Evolutionary conservation across 2,329 filamentous ascomycete genomes (phyloP), one percentile per base, ranked within the genome.

Genomic region (Xylaria sp.): DNA sequence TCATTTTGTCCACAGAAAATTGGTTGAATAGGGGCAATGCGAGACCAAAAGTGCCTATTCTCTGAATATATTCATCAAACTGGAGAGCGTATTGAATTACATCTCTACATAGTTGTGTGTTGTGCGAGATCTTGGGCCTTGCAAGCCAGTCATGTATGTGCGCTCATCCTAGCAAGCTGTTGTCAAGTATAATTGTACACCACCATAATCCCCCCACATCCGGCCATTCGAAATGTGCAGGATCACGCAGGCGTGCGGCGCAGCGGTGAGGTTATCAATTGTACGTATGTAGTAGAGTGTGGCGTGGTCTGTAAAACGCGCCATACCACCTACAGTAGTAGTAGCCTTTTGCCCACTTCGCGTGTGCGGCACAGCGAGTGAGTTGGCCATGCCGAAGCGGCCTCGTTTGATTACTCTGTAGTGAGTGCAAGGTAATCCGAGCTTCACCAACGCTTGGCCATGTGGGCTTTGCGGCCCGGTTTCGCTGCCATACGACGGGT

Each of bases 141-240:
- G 18, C 50, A 15, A 51, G 23, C 37, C 39, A 9, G 34, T 28
- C 28, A 15, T n/a, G 18, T 48, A 13, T 32, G 13, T n/a, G 46
- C 28, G 20, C 25, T 48, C 20, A 28, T 37, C 13, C 41, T 58
- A 44, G 59, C n/a, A 48, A 46, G 15, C 57, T 63, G 20, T 52
- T 50, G 51, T 48, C 10, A 32, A 23, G 28, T 39, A 37, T 52
- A 28, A 28, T 28, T 28, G 28, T 28, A 4, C 28, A 28, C 28
- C 28, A 28, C 13, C 23, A 44, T n/a, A 50, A 51, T 57, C 44
- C 20, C 20, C 15, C 41, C 15, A 13, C 50, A 18, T 55, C 54
- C 55, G 56, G 62, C 62, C 66, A 44, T 66, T 10, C 34, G 18
- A n/a, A 3, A 20, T 3, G 52, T 48, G 51, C 61, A 59, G 39